These are phyloP conservation scores for Pistacia vera DNA, from an alignment of 345 rosid genomes.

Conservation along the genomic window DNA sequence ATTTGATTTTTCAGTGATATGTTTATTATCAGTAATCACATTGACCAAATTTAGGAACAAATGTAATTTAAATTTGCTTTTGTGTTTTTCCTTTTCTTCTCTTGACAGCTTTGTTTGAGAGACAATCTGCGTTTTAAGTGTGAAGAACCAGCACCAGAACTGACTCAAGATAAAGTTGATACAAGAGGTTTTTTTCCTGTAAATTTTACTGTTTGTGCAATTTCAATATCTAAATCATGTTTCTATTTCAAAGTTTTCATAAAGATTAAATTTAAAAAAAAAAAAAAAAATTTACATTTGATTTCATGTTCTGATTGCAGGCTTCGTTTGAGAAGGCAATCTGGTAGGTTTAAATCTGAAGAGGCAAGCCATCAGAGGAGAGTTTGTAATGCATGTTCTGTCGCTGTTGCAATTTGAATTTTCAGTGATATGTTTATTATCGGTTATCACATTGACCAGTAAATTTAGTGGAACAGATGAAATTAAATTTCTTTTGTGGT, in stretches of 20 bases:
- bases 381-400: constrained; percentile 1
- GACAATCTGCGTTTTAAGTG: constrained; percentile 22
- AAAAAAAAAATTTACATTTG: neutral
- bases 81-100: neutral
- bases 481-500: neutral
- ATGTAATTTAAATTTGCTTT: neutral
- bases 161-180: neutral
- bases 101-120: constrained; percentile 13
- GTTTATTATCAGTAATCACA: neutral
- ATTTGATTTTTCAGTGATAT: neutral
- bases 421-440: neutral
- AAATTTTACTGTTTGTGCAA: neutral
- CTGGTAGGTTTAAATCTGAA: constrained; percentile 32
- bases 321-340: constrained; percentile 31
- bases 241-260: neutral
- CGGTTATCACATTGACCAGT: neutral
- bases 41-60: neutral
- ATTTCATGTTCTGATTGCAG: constrained; percentile 16
- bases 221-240: constrained; percentile 9
- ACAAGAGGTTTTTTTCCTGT: constrained; percentile 38
- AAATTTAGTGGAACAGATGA: neutral
- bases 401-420: neutral
- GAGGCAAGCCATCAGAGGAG: constrained; percentile 29
- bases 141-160: constrained; percentile 19
- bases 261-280: neutral